Base-by-base conservation (phyloP, 495 filamentous ascomycete species). In the Achaetomiella virescens region DNA sequence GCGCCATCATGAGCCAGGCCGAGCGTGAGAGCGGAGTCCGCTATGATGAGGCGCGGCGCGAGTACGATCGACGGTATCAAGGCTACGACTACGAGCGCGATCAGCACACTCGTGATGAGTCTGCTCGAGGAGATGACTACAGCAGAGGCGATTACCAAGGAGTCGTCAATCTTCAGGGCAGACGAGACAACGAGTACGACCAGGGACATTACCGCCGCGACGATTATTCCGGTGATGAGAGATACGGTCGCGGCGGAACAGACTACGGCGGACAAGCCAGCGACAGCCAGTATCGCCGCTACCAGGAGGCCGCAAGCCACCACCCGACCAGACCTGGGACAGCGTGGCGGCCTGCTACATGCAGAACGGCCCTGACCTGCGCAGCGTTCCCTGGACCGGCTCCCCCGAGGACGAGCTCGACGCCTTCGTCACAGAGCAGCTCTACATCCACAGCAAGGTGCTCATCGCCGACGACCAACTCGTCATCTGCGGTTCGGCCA, bases 401-500 rank as follows among this genome's bases (percentile, higher is more conserved):
- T 74, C 81, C 8, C 75, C 84, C 21, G 81, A 85, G 56, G 76
- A 80, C 45, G 92, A 97, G 67, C 81, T 97, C 29, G 77, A 92
- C 67, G 88, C 90, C 3, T 96, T 91, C 62, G 91, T 97, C 31
- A 88, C 83, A 41, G 92, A 97, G 67, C 87, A 95, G 70, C 84
- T 97, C 21, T 97, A 97, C 68, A 85, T 96, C 55, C 92, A 97
- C 73, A 85, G 85, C 62, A 97, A 97, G 77, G 81, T 96, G 35
- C 81, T 96, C 59, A 92, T 97, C 66, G 91, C 91, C 51, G 91
- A 97, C 64, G 91, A 97, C 71, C 80, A 83, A 6, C 72, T 89
- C 48, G 92, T 90, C 27, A 91, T 97, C 67, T 90, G 87, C 71
- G 92, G 92, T 46, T 92, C 88, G 0, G 92, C 92, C 33, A 97